These are phyloP conservation scores for Phytophthora fragariaefolia DNA, from an alignment of 352 stramenopile genomes.

Conservation along the genomic window DNA sequence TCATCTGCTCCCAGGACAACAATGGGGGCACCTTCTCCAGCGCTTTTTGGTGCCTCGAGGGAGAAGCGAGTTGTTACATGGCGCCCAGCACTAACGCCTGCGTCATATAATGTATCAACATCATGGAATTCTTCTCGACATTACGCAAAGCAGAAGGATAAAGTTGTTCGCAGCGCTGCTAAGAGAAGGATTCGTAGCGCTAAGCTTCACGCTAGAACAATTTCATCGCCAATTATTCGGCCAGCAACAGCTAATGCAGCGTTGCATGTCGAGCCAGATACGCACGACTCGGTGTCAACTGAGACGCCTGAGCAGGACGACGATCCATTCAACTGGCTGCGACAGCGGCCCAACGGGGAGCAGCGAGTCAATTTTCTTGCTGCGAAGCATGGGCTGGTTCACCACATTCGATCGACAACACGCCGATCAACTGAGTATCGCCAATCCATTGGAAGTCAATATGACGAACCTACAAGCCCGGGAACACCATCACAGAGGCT, in stretches of 20 bases:
- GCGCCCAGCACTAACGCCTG: slow-evolving; percentile 46
- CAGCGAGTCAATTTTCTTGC: slow-evolving; percentile 59
- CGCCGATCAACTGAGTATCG: slow-evolving; percentile 17
- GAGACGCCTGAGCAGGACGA: slow-evolving; percentile 12
- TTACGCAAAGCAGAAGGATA: slow-evolving; percentile 64
- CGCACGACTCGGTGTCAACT: neutral
- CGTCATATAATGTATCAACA: slow-evolving; percentile 43
- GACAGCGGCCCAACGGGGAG: slow-evolving; percentile 54
- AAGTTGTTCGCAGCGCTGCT: slow-evolving; percentile 35
- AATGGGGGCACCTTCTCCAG: slow-evolving; percentile 35
- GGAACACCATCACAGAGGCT: slow-evolving; percentile 14
- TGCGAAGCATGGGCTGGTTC: slow-evolving; percentile 47
- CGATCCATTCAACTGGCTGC: slow-evolving; percentile 71
- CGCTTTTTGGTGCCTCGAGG: slow-evolving; percentile 50
- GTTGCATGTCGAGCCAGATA: slow-evolving; percentile 3
- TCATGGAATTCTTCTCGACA: slow-evolving; percentile 64
- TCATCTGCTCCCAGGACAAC: slow-evolving; percentile 8
- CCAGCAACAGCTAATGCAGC: slow-evolving; percentile 6
- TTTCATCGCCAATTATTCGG: slow-evolving; percentile 27
- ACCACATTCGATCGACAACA: slow-evolving; percentile 39
- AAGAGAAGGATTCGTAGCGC: slow-evolving; percentile 30
- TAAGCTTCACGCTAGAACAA: slow-evolving; percentile 15
- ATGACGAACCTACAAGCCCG: slow-evolving; percentile 4
- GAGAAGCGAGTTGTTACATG: slow-evolving; percentile 57
- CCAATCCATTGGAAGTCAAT: neutral